These are phyloP conservation scores for Closterium sp. DNA, from an alignment of 139 green algal genomes.

Conservation along the genomic window DNA sequence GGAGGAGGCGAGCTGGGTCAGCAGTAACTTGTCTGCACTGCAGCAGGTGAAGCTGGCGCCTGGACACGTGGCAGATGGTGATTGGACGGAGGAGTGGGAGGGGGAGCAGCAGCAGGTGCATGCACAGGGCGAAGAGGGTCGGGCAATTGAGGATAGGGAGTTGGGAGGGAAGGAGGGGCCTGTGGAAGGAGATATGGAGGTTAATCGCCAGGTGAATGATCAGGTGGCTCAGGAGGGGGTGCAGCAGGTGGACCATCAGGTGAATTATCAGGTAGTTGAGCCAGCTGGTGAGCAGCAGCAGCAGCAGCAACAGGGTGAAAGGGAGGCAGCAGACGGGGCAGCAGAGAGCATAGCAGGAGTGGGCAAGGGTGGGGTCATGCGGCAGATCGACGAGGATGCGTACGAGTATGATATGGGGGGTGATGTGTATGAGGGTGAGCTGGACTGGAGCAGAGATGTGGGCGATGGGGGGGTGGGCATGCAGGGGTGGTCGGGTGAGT, in stretches of 20 bases:
- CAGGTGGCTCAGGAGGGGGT: no score
- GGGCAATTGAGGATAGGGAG: no score
- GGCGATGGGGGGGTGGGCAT: neutral
- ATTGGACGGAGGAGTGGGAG: no score
- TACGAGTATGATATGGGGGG: neutral
- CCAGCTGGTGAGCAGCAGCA: no score
- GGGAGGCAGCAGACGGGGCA: no score
- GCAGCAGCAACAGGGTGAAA: neutral
- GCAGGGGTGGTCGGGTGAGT: neutral
- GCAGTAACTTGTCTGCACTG: no score
- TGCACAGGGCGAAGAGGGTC: neutral
- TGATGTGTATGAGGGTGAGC: neutral
- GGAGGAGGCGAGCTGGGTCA: no score
- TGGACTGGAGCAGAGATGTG: neutral
- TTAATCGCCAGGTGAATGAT: neutral
- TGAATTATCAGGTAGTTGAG: neutral
- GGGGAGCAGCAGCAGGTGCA: no score
- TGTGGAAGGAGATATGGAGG: no score
- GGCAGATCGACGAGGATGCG: neutral
- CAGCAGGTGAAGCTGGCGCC: no score
- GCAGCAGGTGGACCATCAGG: neutral
- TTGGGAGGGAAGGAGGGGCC: no score
- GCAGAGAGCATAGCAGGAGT: neutral
- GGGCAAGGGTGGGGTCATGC: neutral
- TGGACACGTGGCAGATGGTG: no score